Evolutionary conservation across 768 basidiomycete genomes (phyloP).

Genomic region (Amanita jacksonii): DNA sequence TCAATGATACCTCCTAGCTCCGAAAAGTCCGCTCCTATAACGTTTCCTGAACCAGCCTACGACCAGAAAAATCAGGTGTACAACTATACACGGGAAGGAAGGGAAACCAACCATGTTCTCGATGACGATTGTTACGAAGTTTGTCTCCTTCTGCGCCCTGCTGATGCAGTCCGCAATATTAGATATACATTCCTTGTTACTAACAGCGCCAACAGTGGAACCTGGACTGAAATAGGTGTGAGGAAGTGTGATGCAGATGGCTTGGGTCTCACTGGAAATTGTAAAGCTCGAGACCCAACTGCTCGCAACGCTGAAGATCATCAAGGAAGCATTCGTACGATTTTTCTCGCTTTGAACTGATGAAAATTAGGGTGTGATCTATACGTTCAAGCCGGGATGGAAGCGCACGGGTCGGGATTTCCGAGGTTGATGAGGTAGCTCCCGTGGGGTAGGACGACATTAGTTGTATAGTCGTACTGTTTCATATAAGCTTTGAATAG

Average conservation of each 20-base stretch:
- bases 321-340: conserved; percentile 77
- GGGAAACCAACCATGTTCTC: conserved; percentile 69
- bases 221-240: conserved; percentile 43
- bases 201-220: conserved; percentile 66
- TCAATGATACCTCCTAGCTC: conserved; percentile 64
- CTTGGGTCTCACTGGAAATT: conserved; percentile 72
- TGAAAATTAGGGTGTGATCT: background rate
- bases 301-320: conserved; percentile 70
- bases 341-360: conserved; percentile 56
- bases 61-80: background rate
- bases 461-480: conserved; percentile 48
- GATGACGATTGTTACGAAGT: conserved; percentile 51
- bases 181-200: conserved; percentile 48
- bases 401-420: conserved; percentile 60
- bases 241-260: background rate
- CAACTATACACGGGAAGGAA: background rate
- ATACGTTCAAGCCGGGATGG: background rate
- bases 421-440: conserved; percentile 82
- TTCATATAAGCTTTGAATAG: conserved; percentile 54
- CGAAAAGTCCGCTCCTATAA: conserved; percentile 62
- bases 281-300: conserved; percentile 62
- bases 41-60: conserved; percentile 73
- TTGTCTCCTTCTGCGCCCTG: conserved; percentile 53
- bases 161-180: conserved; percentile 69
- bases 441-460: conserved; percentile 72